Evolutionary conservation across 257 asterid genomes (phyloP).

Genomic region (Nicotiana tabacum): DNA sequence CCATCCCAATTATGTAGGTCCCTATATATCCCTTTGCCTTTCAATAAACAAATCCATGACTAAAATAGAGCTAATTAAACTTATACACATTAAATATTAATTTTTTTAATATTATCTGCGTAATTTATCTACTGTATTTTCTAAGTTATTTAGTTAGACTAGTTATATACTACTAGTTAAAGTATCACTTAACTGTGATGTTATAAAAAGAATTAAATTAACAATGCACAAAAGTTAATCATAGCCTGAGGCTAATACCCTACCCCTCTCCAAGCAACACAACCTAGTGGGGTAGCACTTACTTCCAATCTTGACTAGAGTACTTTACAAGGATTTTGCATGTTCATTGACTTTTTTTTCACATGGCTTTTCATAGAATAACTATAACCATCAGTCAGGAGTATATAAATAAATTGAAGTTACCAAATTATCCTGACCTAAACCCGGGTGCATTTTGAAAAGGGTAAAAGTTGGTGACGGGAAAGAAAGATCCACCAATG

Average conservation of each 20-base stretch:
- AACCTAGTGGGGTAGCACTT: slow-evolving; percentile 16
- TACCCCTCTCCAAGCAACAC: neutral
- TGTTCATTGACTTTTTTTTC: slow-evolving; percentile 43
- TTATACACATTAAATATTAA: neutral
- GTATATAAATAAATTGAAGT: neutral
- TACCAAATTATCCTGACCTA: slow-evolving; percentile 7
- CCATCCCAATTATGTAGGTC: slow-evolving; percentile 27
- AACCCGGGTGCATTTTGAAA: neutral
- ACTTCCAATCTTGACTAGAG: slow-evolving; percentile 27
- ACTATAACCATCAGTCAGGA: neutral
- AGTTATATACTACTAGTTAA: neutral
- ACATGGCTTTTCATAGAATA: slow-evolving; percentile 49
- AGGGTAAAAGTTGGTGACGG: neutral
- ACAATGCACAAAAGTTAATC: no score
- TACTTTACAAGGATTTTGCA: slow-evolving; percentile 49
- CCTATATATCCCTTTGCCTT: neutral
- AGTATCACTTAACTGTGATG: no score
- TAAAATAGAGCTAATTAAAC: slow-evolving; percentile 6
- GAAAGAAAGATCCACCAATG: slow-evolving; percentile 18
- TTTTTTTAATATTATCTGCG: no score
- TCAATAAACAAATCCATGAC: slow-evolving; percentile 21
- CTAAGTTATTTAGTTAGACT: no score
- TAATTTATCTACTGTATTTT: no score
- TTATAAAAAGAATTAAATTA: no score
- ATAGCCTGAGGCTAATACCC: no score